phyloP scores from a whole-genome alignment of 192 early-diverging fungal species.

The Umbelopsis sp. region DNA sequence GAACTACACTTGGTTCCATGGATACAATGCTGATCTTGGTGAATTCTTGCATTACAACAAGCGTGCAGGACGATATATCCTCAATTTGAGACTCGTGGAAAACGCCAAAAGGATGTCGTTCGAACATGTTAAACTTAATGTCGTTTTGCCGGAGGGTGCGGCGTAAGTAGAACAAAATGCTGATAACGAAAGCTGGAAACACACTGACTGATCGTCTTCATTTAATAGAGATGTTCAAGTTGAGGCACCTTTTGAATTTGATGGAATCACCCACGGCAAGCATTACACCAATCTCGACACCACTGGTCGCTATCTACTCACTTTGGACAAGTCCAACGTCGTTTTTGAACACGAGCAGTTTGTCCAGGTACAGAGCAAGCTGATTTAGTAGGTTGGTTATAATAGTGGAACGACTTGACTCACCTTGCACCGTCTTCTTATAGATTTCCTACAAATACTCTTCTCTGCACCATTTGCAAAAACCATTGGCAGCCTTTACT shows the following conservation, averaged over 20 bases:
- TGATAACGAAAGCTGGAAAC: background rate
- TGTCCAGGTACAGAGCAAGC: conserved; percentile 35
- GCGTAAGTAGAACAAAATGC: conserved; percentile 45
- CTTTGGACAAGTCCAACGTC: conserved; percentile 69
- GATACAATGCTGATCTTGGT: conserved; percentile 78
- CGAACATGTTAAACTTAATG: conserved; percentile 63
- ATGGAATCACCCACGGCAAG: conserved; percentile 48
- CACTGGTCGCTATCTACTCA: conserved; percentile 81
- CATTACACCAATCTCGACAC: conserved; percentile 89
- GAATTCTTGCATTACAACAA: conserved; percentile 61
- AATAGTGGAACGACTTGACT: background rate
- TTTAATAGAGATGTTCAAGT: conserved; percentile 66
- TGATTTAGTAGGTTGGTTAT: background rate
- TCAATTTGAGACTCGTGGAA: conserved; percentile 74
- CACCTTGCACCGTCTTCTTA: background rate
- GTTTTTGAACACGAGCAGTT: conserved; percentile 64
- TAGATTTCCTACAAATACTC: conserved; percentile 59
- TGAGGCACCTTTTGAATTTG: conserved; percentile 60
- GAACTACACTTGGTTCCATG: conserved; percentile 95
- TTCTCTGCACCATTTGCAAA: conserved; percentile 49
- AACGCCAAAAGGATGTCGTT: conserved; percentile 64
- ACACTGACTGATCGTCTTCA: background rate
- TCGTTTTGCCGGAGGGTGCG: conserved; percentile 93
- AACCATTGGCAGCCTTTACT: conserved; percentile 59
- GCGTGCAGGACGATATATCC: conserved; percentile 49